Conservation (phyloP, 805 yeast genomes). For the Saccharomycopsis sp. region DNA sequence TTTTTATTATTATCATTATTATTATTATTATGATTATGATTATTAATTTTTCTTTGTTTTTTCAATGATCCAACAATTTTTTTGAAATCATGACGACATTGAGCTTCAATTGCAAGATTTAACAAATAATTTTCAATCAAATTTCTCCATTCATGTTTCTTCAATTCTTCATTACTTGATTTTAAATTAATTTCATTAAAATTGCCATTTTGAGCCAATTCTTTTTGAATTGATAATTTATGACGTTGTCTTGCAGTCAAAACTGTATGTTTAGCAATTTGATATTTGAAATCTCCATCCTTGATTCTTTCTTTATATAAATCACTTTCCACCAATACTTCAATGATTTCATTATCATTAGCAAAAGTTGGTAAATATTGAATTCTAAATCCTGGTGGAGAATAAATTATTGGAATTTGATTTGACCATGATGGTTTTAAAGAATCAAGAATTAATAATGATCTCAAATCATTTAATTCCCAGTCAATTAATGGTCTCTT, state of each 20-base stretch:
- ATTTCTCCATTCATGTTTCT: slow-evolving; percentile 61
- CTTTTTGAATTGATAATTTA: slow-evolving; percentile 18
- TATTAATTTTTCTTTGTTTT: slow-evolving; percentile 25
- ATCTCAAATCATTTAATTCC: slow-evolving; percentile 61
- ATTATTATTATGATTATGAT: slow-evolving; percentile 5
- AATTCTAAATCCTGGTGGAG: slow-evolving; percentile 32
- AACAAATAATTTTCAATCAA: slow-evolving; percentile 59
- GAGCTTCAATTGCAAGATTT: slow-evolving; percentile 59
- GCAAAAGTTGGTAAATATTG: slow-evolving; percentile 43
- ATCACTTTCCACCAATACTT: slow-evolving; percentile 44
- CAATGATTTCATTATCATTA: slow-evolving; percentile 37
- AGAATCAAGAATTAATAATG: slow-evolving; percentile 44
- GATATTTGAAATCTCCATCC: slow-evolving; percentile 40
- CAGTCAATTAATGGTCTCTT: slow-evolving; percentile 55
- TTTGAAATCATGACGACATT: slow-evolving; percentile 58
- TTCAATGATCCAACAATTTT: slow-evolving; percentile 37
- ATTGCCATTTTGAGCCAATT: slow-evolving; percentile 10
- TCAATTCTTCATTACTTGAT: slow-evolving; percentile 22
- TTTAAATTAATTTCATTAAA: too few species aligned
- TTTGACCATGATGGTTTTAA: slow-evolving; percentile 47
- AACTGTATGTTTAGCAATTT: slow-evolving; percentile 55
- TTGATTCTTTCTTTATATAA: slow-evolving; percentile 56
- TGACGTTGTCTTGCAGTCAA: slow-evolving; percentile 45
- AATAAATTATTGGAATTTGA: slow-evolving; percentile 34
- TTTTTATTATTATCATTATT: slow-evolving; percentile 6